Conservation (phyloP, 2,329 filamentous ascomycete species). For the Pseudopithomyces maydicus region DNA sequence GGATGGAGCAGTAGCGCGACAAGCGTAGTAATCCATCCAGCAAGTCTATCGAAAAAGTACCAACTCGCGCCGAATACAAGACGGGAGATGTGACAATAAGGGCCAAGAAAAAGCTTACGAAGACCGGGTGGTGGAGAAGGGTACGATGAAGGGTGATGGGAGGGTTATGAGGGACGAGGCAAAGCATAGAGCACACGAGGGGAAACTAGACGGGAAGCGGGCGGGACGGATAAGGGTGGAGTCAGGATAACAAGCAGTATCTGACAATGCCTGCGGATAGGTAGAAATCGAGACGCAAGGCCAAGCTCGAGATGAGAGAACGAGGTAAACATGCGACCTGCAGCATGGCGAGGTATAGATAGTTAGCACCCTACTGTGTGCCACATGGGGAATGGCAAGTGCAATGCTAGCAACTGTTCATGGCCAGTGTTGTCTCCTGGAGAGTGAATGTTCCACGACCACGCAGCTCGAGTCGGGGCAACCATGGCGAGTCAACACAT, state of each 20-base stretch:
- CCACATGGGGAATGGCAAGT: too few species aligned
- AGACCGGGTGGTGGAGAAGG: not conserved
- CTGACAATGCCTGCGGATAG: not conserved
- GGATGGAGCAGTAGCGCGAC: conserved; percentile 14
- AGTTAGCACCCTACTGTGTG: too few species aligned
- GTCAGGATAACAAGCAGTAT: conserved; percentile 9
- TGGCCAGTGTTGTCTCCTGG: not conserved
- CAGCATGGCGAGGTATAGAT: not conserved
- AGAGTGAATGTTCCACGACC: too few species aligned
- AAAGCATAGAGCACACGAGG: conserved; percentile 5
- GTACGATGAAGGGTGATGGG: conserved; percentile 10
- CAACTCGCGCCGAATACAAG: not conserved
- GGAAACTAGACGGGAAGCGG: not conserved
- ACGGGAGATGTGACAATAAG: not conserved
- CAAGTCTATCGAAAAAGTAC: not conserved
- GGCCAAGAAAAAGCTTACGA: not conserved
- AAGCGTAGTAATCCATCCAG: not conserved
- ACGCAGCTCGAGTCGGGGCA: too few species aligned
- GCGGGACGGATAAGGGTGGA: not conserved
- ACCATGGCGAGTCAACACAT: too few species aligned
- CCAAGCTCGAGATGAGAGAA: conserved; percentile 2
- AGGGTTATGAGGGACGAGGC: conserved; percentile 7
- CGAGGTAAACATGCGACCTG: not conserved
- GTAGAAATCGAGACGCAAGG: not conserved
- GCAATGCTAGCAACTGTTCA: not conserved